Percentiles rank a stretch among this genome's conserved stretches.
phyloP scores from a whole-genome alignment of 2,329 filamentous ascomycete species.

The Mycosphaerella sp. region DNA sequence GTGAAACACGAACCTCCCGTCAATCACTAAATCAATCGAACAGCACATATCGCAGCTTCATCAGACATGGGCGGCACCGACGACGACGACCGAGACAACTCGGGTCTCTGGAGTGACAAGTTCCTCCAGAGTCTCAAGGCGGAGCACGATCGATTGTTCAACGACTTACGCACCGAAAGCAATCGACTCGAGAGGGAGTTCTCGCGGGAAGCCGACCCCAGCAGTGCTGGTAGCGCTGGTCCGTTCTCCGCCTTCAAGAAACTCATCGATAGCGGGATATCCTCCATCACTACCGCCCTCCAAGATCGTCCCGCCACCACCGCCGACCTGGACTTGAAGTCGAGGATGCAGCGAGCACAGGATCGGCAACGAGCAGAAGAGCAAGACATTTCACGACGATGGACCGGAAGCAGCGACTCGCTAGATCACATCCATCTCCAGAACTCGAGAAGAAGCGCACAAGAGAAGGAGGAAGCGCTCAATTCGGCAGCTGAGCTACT shows the following conservation, averaged over 20 bases:
- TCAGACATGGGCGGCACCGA: conserved; percentile 14
- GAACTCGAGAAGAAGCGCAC: conserved; percentile 12
- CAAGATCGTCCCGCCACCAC: conserved; percentile 47
- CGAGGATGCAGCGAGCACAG: conserved; percentile 24
- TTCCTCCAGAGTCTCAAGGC: conserved; percentile 10
- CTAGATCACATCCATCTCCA: conserved; percentile 23
- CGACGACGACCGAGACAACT: conserved; percentile 11
- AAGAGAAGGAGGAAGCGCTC: conserved; percentile 19
- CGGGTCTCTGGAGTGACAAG: conserved; percentile 10
- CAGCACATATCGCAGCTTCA: background rate
- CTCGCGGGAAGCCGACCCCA: background rate
- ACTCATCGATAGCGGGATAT: conserved; percentile 54
- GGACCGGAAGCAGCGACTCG: conserved; percentile 24
- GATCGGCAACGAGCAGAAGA: conserved; percentile 22
- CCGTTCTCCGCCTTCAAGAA: conserved; percentile 57
- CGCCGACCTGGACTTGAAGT: conserved; percentile 31
- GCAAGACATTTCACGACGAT: conserved; percentile 25
- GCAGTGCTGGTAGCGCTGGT: conserved; percentile 30
- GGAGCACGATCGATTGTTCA: conserved; percentile 15
- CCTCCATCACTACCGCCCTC: conserved; percentile 41
- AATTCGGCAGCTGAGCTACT: conserved; percentile 23
- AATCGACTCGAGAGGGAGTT: conserved; percentile 9
- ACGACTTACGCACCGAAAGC: conserved; percentile 12
- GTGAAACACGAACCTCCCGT: conserved; percentile 3
- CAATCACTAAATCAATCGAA: background rate